A percentile compares a stretch with the other conserved stretches of the same genome.
Conservation (phyloP, 257 asterid species). For the Nicotiana knightiana region DNA sequence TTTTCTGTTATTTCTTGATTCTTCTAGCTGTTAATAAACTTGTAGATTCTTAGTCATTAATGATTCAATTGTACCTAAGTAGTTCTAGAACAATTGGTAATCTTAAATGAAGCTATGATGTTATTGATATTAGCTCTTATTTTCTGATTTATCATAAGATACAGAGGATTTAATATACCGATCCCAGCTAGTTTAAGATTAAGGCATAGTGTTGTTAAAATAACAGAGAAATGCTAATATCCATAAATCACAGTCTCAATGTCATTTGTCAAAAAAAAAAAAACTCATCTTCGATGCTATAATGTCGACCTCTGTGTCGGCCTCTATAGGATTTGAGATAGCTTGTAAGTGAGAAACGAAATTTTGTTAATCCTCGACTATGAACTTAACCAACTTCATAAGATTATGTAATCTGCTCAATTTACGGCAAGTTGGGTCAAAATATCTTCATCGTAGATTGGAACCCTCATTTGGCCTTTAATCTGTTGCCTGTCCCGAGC, state of each 20-base stretch:
- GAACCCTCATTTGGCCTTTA: not conserved
- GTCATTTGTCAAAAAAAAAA: not conserved
- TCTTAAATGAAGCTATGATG: not conserved
- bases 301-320: not conserved
- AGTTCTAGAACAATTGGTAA: not conserved
- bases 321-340: not conserved
- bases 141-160: slow-evolving; percentile 3
- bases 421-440: not conserved
- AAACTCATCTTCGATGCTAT: not conserved
- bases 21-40: slow-evolving; percentile 2
- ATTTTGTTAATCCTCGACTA: not conserved
- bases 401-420: not conserved
- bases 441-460: not conserved
- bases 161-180: not conserved
- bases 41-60: not conserved
- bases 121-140: not conserved
- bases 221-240: not conserved
- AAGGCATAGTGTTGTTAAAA: not conserved
- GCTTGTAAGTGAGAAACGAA: not conserved
- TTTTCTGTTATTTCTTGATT: not conserved
- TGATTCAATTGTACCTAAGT: not conserved
- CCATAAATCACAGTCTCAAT: not conserved
- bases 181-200: not conserved
- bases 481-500: not conserved
- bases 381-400: not conserved